These are phyloP conservation scores for Pestalotiopsis sp. DNA, from an alignment of 2,329 filamentous ascomycete species.

Conservation along the genomic window DNA sequence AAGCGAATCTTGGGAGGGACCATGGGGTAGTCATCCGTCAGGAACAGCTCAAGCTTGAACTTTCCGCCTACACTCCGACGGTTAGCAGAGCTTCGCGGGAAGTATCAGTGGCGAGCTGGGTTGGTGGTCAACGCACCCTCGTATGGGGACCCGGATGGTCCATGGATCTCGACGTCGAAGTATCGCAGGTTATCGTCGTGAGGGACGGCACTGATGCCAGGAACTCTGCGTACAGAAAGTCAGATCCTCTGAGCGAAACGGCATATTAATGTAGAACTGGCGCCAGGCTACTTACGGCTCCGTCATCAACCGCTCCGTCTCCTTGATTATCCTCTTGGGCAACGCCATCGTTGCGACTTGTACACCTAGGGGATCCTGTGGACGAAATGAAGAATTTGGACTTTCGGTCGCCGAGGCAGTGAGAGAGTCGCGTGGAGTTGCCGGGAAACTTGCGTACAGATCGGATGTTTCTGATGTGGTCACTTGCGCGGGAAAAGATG, in stretches of 20 bases:
- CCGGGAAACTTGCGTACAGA: neutral
- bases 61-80: conserved; percentile 62
- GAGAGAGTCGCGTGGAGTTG: neutral
- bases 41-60: conserved; percentile 96
- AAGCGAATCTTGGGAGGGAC: conserved; percentile 98
- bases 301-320: conserved; percentile 94
- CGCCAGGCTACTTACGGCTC: conserved; percentile 71
- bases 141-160: conserved; percentile 89
- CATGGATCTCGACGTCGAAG: conserved; percentile 96
- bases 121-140: conserved; percentile 64
- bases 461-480: neutral
- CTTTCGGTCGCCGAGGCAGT: neutral
- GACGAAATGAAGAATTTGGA: neutral
- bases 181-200: conserved; percentile 98
- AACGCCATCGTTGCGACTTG: conserved; percentile 60
- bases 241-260: neutral
- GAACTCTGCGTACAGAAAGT: conserved; percentile 63
- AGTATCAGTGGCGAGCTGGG: neutral
- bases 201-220: conserved; percentile 92
- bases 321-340: conserved; percentile 96
- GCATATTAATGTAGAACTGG: neutral
- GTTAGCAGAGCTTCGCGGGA: neutral
- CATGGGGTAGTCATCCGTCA: conserved; percentile 99
- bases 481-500: neutral
- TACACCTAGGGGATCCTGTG: conserved; percentile 9